Percentiles rank a stretch among this genome's conserved stretches.
These are phyloP conservation scores for Rhinocladiella similis DNA, from an alignment of 2,329 filamentous ascomycete genomes.

Conservation along the genomic window DNA sequence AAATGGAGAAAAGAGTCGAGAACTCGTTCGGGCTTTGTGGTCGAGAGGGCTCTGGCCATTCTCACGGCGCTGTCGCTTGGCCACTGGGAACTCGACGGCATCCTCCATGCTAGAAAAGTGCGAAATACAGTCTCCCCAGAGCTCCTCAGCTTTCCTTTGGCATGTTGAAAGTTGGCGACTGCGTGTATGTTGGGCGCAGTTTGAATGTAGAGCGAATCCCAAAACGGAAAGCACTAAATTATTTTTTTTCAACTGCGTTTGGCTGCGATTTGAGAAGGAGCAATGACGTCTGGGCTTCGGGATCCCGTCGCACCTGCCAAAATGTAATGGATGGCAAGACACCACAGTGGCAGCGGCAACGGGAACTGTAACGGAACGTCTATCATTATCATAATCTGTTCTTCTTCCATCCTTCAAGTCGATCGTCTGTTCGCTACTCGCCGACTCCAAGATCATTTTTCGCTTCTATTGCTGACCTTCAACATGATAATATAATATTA, in stretches of 20 bases:
- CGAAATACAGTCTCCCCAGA: neutral
- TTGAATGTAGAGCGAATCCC: neutral
- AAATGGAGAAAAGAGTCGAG: conserved; percentile 90
- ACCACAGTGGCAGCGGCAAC: too few species aligned
- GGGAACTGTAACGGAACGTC: too few species aligned
- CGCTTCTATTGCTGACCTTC: neutral
- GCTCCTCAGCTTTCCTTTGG: too few species aligned
- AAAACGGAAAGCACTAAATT: neutral
- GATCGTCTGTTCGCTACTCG: neutral
- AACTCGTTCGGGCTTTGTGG: conserved; percentile 52
- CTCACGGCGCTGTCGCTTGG: conserved; percentile 74
- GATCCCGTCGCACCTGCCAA: neutral
- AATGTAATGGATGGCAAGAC: too few species aligned
- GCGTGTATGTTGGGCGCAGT: neutral
- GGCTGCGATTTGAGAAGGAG: neutral
- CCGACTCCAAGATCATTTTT: neutral
- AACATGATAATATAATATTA: neutral
- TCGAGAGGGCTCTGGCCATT: conserved; percentile 37
- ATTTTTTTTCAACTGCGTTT: conserved; percentile 1
- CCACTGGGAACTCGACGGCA: conserved; percentile 55
- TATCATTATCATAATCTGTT: too few species aligned
- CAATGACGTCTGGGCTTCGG: neutral
- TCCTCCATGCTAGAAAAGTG: conserved; percentile 18
- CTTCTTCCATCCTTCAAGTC: too few species aligned
- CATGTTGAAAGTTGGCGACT: neutral